A percentile compares a stretch with the other conserved stretches of the same genome.
Evolutionary conservation across 1,139 yeast genomes (phyloP).

Genomic region (Taphrina deformans): DNA sequence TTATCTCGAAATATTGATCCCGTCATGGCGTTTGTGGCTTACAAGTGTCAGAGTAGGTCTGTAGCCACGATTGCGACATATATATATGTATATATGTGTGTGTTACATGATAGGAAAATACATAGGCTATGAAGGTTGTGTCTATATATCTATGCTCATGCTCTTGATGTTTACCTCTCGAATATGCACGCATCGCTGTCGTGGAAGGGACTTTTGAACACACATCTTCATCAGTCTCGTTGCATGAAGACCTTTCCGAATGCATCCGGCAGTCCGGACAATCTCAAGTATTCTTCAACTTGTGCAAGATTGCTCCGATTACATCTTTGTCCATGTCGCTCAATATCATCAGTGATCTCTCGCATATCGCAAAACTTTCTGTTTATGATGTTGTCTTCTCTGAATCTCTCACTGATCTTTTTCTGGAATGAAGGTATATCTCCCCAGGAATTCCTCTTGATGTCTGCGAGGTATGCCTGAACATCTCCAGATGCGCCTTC

Average conservation of each 20-base stretch:
- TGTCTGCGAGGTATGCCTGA: constrained; percentile 29
- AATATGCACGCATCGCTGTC: too few species aligned
- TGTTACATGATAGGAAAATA: too few species aligned
- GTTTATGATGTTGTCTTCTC: constrained; percentile 8
- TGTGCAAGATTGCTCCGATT: constrained; percentile 30
- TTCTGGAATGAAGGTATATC: constrained; percentile 31
- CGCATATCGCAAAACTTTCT: constrained; percentile 13
- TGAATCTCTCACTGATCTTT: constrained; percentile 23
- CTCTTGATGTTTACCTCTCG: too few species aligned
- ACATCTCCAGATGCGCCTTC: constrained; percentile 14
- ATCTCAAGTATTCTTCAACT: constrained; percentile 9
- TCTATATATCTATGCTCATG: too few species aligned
- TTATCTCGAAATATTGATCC: neutral
- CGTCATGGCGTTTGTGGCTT: neutral
- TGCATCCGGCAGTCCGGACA: constrained; percentile 12
- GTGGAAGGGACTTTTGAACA: too few species aligned
- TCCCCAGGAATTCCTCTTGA: constrained; percentile 32
- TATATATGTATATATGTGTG: too few species aligned
- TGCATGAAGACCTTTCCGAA: constrained; percentile 25
- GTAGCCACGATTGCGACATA: too few species aligned
- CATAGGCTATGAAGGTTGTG: too few species aligned
- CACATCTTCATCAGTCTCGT: neutral
- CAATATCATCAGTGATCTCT: constrained; percentile 28
- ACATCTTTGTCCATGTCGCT: constrained; percentile 16
- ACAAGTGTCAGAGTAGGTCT: neutral